Evolutionary conservation across 495 filamentous ascomycete genomes (phyloP), one percentile per base, ranked within the genome.

Genomic region (Penicillium nucicola): DNA sequence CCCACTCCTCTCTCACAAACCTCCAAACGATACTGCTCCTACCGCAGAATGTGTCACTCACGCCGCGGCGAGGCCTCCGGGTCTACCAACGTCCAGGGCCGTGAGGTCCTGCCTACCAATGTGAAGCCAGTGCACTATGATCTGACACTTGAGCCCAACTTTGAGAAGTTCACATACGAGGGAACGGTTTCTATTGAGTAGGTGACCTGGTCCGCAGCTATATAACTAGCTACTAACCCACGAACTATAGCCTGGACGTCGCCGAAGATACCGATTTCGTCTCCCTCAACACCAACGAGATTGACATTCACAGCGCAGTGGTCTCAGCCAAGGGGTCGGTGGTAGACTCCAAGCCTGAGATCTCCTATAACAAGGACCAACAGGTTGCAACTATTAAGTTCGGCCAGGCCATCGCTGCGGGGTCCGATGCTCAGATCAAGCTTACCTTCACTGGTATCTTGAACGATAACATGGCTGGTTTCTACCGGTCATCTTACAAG

Each of bases 191-290:
- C 69, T 15, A 83, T 87, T 56, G 79, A 86, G 81, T 84, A 77
- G 34, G 78, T 46, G 18, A 3, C 9, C 6, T 20, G 4, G 8
- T 14, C 14, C 10, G 12, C 9, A 31, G 15, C 22, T 25, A n/a
- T 30, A 8, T 40, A 45, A 33, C 49, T 50, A 23, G 53, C 42
- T 12, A 23, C n/a, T 42, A 12, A 45, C 37, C 4, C 44, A 11
- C 51, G 30, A 15, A 22, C 13, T 46, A 38, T 63, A 76, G 77
- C 56, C 82, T 98, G 59, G 86, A 96, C 62, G 86, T 97, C 31
- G 76, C 78, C 49, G 89, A 96, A 63, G 87, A 93, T 57, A 87
- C 89, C 53, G 89, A 77, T 56, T 90, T 88, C 19, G 85, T 98
- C 61, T 84, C 90, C 31, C 81, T 98, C 54, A 95, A 98, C 68